A percentile compares a stretch with the other conserved stretches of the same genome.
phyloP scores from a whole-genome alignment of 305 asterid genomes.

The Solanum hybrid region DNA sequence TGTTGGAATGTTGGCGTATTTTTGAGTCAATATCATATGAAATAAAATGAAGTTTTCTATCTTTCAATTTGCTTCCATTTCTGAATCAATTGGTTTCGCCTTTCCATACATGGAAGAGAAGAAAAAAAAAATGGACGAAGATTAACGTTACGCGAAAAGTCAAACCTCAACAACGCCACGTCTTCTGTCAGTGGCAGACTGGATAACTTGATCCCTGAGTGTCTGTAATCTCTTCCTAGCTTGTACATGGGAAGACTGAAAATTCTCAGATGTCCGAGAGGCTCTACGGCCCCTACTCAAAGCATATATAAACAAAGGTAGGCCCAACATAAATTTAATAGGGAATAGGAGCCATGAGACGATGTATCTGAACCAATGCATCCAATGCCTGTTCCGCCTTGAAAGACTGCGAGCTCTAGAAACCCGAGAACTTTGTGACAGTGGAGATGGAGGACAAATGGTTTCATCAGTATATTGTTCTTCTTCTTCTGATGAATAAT shows the following conservation, averaged over 20 bases:
- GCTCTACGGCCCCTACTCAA: slow-evolving; percentile 26
- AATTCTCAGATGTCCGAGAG: slow-evolving; percentile 34
- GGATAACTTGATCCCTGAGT: slow-evolving; percentile 70
- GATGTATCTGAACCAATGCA: slow-evolving; percentile 49
- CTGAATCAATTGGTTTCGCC: background rate
- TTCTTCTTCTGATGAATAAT: slow-evolving; percentile 29
- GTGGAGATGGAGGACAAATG: slow-evolving; percentile 65
- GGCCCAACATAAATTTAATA: slow-evolving; percentile 46
- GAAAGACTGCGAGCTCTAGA: slow-evolving; percentile 56
- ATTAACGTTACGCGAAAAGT: background rate
- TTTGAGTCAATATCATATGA: background rate
- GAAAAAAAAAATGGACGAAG: background rate
- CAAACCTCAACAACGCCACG: slow-evolving; percentile 97
- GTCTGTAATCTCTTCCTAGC: slow-evolving; percentile 57
- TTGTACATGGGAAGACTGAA: slow-evolving; percentile 25
- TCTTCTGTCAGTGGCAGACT: slow-evolving; percentile 86
- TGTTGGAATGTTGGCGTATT: background rate
- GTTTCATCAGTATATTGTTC: slow-evolving; percentile 49
- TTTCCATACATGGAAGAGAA: background rate
- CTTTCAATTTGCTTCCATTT: background rate
- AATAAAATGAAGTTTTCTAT: background rate
- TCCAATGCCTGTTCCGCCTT: slow-evolving; percentile 45
- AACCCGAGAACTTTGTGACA: slow-evolving; percentile 68
- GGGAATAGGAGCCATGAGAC: slow-evolving; percentile 77
- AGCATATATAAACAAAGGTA: slow-evolving; percentile 50